Conservation (phyloP, 2,329 filamentous ascomycete species). For the Fusarium mundagurra region DNA sequence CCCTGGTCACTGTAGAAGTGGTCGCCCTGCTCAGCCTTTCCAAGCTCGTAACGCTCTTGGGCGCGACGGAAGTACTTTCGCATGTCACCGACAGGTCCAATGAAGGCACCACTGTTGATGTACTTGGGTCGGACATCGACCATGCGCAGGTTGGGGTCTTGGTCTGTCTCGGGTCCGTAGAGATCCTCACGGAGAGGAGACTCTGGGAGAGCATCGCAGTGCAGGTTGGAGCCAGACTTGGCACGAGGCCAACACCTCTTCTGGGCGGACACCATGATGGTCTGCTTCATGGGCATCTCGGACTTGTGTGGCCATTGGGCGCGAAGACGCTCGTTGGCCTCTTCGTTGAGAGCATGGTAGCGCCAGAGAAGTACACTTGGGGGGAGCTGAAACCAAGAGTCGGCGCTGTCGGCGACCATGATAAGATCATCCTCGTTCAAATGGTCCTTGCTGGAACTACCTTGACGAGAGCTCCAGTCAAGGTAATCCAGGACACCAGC, state of each 20-base stretch:
- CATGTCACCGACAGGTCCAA: constrained; percentile 43
- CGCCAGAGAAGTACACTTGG: constrained; percentile 42
- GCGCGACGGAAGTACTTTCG: constrained; percentile 36
- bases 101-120: constrained; percentile 44
- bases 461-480: constrained; percentile 23
- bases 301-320: constrained; percentile 14
- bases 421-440: constrained; percentile 40
- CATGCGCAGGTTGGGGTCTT: constrained; percentile 9
- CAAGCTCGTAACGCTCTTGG: constrained; percentile 32
- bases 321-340: constrained; percentile 26
- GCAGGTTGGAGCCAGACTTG: constrained; percentile 20
- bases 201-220: constrained; percentile 31
- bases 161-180: constrained; percentile 35
- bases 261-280: constrained; percentile 36
- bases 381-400: constrained; percentile 46
- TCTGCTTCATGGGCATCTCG: constrained; percentile 36
- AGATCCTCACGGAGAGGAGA: constrained; percentile 33
- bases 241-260: constrained; percentile 37
- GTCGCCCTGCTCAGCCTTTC: constrained; percentile 6
- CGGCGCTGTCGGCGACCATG: constrained; percentile 42
- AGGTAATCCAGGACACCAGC: constrained; percentile 42
- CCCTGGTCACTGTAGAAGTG: constrained; percentile 43
- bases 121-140: constrained; percentile 38
- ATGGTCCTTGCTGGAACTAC: constrained; percentile 7
- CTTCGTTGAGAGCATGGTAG: constrained; percentile 35